These are phyloP conservation scores for Pleurotus platypus DNA, from an alignment of 768 basidiomycete genomes.

Conservation along the genomic window DNA sequence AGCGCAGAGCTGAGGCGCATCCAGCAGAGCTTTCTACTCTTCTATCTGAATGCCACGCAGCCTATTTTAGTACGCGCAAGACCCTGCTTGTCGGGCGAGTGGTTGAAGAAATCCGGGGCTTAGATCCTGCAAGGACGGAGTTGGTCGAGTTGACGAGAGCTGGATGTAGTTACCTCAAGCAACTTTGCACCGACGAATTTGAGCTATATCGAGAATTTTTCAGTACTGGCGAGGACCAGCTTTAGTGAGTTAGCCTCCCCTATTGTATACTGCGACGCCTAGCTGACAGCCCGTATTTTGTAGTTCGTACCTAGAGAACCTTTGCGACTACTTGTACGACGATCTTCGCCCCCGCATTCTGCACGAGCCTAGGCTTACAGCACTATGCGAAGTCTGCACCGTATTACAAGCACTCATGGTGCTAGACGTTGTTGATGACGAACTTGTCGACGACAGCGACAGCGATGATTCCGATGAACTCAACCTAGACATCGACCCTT, in stretches of 20 bases:
- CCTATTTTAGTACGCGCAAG: conserved; percentile 78
- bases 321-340: conserved; percentile 94
- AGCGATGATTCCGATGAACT: conserved; percentile 32
- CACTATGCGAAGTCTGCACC: conserved; percentile 93
- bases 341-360: conserved; percentile 93
- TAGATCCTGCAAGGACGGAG: conserved; percentile 78
- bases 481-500: conserved; percentile 33
- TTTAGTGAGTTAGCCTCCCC: conserved; percentile 34
- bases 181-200: conserved; percentile 89
- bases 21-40: conserved; percentile 84
- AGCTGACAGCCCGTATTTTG: conserved; percentile 4
- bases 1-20: conserved; percentile 68
- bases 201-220: conserved; percentile 84
- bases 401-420: conserved; percentile 97
- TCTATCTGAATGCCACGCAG: conserved; percentile 80
- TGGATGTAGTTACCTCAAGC: conserved; percentile 91
- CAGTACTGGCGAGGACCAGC: conserved; percentile 69
- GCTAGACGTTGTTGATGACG: conserved; percentile 57
- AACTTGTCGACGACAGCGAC: conserved; percentile 20
- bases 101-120: conserved; percentile 74
- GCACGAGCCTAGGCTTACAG: conserved; percentile 84
- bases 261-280: background rate
- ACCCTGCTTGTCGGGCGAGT: conserved; percentile 70
- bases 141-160: conserved; percentile 87
- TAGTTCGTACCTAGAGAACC: conserved; percentile 84